Evolutionary conservation across 169 alveolate genomes (phyloP), one percentile per base, ranked within the genome.

Genomic region (Plasmodium ovale): DNA sequence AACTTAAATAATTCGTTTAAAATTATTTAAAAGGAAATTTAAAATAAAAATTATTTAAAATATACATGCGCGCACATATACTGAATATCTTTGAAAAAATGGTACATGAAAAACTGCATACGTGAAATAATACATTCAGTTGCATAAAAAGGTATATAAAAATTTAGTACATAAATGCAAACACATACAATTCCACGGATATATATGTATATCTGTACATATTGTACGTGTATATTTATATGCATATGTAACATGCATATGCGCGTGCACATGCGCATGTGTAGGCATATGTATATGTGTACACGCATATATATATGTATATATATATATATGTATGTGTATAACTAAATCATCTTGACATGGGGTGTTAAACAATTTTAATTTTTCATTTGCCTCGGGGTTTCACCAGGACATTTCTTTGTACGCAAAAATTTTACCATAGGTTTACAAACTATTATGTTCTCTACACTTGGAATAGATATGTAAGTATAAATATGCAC

Each of bases 61-160:
- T 74, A 74, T 74, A 74, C 88, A 74, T 47, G 73, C 72, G 88
- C 88, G 67, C 88, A 74, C 74, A 74, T 74, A 42, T 59, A 60
- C 74, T 47, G 44, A 60, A 62, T n/a, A 60, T 64, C 88, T 60
- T 74, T 59, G 88, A 60, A 74, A 74, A 74, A 62, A 54, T 10
- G 62, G 53, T 21, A 53, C 49, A 42, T 37, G 53, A 60, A 60
- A 59, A 74, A 74, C 59, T 23, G 19, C 74, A 74, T 74, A 60
- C 37, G 37, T 27, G 35, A 12, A 47, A n/a, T 29, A 62, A 62
- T 62, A 62, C 33, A 19, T 62, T 62, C 33, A 10, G 16, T 14
- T 31, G 51, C 33, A 62, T 62, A 19, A 62, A 3, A 31, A 62
- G n/a, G 27, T 5, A 29, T 29, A 62, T 7, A 62, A 33, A 23